Base-by-base conservation (phyloP, 2,329 filamentous ascomycete genomes). In the Cryphonectria japonica region DNA sequence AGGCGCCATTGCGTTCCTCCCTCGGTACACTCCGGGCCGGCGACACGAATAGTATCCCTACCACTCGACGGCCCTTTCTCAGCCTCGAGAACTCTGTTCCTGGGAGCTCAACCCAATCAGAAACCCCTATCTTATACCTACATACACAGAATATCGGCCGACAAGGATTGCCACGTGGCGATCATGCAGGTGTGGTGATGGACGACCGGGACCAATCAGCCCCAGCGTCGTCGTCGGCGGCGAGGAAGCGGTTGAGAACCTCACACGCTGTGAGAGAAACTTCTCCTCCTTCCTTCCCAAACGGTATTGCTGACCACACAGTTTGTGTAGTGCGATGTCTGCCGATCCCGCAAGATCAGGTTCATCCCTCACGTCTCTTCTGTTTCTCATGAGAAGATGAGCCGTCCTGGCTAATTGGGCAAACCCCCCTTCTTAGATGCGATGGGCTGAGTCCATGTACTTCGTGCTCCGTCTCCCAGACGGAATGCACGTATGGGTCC, bases 281-380 rank as follows among this genome's bases (percentile, higher is more conserved):
- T 50, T 2, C 22, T n/a, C 14, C 54, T 19, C 13, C 54, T 32
- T 59, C 54, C 54, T 32, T 59, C 54, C 14, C 13, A 13, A 32
- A 59, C 13, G 50, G 6, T 26, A 19, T 29, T 16, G 57, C 67
- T 70, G 60, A 69, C 70, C 72, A 54, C 37, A 52, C 71, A 60
- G 41, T 50, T 43, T 67, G 32, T 70, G 32, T 70, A 86, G 84
- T 86, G 84, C 71, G 84, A 86, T 74, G 77, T 80, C 8, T 86
- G 84, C 76, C 80, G 84, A 70, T 78, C 80, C 67, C 80, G 82
- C 69, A 86, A 86, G 78, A 85, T 85, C 69, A 80, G 84, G 84
- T 84, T 71, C 43, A 61, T 32, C 70, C 54, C 54, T 32, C 54
- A 32, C 54, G 61, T 39, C 59, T 67, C 54, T 29, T 29, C 37